Percentiles rank a stretch among this genome's conserved stretches.
Conservation (phyloP, 169 alveolate species). For the Perkinsus chesapeaki region DNA sequence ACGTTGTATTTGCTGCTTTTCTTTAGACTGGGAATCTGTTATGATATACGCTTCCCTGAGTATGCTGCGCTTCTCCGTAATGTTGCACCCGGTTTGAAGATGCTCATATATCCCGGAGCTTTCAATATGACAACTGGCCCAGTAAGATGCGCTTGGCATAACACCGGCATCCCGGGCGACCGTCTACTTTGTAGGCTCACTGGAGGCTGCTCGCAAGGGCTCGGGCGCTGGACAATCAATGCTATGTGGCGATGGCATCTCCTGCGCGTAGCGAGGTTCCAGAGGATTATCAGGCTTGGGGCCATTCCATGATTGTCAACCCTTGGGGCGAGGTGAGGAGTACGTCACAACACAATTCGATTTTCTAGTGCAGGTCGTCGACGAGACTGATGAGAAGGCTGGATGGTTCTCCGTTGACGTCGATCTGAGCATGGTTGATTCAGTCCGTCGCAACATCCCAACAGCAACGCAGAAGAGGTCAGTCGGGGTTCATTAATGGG, state of each 20-base stretch:
- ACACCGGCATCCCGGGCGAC: neutral
- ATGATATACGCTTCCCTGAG: slow-evolving; percentile 82
- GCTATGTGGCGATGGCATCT: slow-evolving; percentile 59
- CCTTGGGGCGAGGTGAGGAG: slow-evolving; percentile 62
- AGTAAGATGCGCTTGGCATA: neutral
- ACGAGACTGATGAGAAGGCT: slow-evolving; percentile 13
- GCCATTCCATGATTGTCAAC: slow-evolving; percentile 52
- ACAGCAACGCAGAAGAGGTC: slow-evolving; percentile 9
- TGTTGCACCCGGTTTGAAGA: slow-evolving; percentile 48
- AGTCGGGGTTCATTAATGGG: neutral
- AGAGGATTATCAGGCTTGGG: slow-evolving; percentile 59
- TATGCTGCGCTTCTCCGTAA: slow-evolving; percentile 55
- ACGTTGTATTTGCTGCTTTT: slow-evolving; percentile 28
- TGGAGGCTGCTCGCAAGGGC: slow-evolving; percentile 67
- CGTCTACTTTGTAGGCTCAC: slow-evolving; percentile 44
- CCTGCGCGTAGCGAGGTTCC: slow-evolving; percentile 48
- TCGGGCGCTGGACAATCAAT: slow-evolving; percentile 76
- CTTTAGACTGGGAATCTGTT: slow-evolving; percentile 80
- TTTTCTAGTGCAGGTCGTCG: neutral
- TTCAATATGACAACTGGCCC: slow-evolving; percentile 75
- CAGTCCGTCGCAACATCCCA: slow-evolving; percentile 12
- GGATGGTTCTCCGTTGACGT: slow-evolving; percentile 10
- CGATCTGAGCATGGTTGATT: neutral
- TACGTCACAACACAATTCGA: neutral
- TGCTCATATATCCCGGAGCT: slow-evolving; percentile 71